Conservation (phyloP, 2,329 filamentous ascomycete genomes). For the Aciculosporium take region DNA sequence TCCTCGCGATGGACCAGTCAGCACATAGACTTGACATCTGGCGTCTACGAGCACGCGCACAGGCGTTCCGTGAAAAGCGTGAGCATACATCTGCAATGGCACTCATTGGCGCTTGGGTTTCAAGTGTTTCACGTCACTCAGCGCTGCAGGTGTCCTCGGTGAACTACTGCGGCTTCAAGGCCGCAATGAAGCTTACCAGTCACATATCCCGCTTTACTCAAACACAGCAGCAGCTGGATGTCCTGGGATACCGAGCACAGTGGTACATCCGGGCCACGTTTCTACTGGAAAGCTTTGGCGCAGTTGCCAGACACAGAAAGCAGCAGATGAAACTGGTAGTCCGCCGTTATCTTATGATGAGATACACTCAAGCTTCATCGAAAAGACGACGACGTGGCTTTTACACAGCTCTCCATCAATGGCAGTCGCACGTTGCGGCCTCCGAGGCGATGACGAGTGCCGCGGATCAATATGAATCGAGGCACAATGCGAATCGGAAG, state of each 20-base stretch:
- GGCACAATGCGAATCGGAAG: constrained; percentile 6
- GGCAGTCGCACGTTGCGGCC: constrained; percentile 12
- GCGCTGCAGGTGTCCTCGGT: neutral
- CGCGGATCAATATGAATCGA: constrained; percentile 8
- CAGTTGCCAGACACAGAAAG: constrained; percentile 13
- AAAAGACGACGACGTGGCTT: constrained; percentile 19
- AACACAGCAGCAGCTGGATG: constrained; percentile 7
- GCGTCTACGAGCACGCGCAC: constrained; percentile 19
- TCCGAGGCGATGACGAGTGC: constrained; percentile 7
- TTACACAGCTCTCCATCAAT: constrained; percentile 17
- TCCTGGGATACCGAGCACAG: constrained; percentile 14
- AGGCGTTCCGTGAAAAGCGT: constrained; percentile 20
- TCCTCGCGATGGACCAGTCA: constrained; percentile 10
- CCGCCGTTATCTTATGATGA: constrained; percentile 20
- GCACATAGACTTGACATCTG: constrained; percentile 15
- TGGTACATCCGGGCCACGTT: constrained; percentile 19
- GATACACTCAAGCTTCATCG: constrained; percentile 21
- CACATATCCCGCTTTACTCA: constrained; percentile 1
- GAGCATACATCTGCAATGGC: constrained; percentile 17
- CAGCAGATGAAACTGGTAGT: constrained; percentile 15
- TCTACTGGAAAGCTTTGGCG: constrained; percentile 15
- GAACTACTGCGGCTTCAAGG: neutral
- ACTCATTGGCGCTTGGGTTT: constrained; percentile 17
- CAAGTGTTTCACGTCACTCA: neutral
- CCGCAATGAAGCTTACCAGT: neutral